Evolutionary conservation across 306 rosid genomes (phyloP).

Genomic region (Notholithocarpus densiflorus): DNA sequence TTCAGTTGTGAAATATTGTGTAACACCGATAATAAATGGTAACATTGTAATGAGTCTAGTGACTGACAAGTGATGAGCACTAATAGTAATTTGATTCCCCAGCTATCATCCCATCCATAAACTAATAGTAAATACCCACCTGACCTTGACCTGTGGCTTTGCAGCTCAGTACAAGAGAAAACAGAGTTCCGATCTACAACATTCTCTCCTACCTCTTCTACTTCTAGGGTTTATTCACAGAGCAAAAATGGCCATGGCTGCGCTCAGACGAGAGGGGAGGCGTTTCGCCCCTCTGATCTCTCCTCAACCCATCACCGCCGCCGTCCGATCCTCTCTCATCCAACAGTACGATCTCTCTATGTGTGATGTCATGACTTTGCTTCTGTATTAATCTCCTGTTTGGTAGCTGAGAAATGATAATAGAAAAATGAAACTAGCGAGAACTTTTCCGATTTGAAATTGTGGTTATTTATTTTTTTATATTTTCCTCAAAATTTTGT

Average conservation of each 20-base stretch:
- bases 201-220: not conserved
- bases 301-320: conserved; percentile 50
- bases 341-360: conserved; percentile 32
- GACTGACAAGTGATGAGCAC: rapidly evolving
- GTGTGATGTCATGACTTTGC: not conserved
- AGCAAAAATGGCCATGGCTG: conserved; percentile 57
- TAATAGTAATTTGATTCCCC: too few species aligned
- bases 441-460: not conserved
- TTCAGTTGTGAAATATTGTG: too few species aligned
- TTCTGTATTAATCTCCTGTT: not conserved
- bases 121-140: not conserved
- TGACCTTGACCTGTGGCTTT: not conserved
- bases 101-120: too few species aligned
- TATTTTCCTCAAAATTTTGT: not conserved
- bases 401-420: conserved; percentile 12
- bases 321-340: conserved; percentile 46
- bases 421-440: not conserved
- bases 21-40: rapidly evolving
- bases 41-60: too few species aligned
- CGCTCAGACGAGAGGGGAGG: conserved; percentile 87
- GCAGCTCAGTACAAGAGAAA: not conserved
- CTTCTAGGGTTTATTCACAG: not conserved
- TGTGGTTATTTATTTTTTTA: too few species aligned
- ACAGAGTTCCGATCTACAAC: not conserved
- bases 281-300: conserved; percentile 62